Conservation (phyloP, 2,329 filamentous ascomycete genomes). For the Aurifilum marmelostoma region DNA sequence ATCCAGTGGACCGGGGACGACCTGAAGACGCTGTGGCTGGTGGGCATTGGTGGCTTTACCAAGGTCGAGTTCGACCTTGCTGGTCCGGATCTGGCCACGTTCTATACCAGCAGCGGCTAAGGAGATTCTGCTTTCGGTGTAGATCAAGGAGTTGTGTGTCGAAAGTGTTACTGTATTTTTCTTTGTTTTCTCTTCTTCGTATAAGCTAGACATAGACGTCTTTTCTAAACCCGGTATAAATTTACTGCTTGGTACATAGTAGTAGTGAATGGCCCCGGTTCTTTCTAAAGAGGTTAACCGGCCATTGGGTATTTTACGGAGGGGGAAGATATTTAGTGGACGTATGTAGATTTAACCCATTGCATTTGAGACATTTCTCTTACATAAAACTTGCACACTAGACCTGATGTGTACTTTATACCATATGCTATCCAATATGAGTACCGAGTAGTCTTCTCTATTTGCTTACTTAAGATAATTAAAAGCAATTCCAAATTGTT, state of each 20-base stretch:
- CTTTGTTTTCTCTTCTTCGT: background rate
- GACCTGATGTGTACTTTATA: background rate
- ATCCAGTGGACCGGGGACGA: constrained; percentile 2
- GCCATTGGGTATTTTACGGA: background rate
- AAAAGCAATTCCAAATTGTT: background rate
- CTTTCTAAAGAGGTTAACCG: background rate
- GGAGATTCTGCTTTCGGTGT: background rate
- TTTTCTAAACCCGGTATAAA: background rate
- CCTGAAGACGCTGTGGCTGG: background rate
- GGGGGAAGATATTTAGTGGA: too few relatives aligned
- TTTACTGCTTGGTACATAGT: background rate
- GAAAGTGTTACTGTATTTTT: background rate
- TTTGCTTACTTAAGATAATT: background rate
- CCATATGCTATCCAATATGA: background rate
- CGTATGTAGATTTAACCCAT: background rate
- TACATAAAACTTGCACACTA: background rate
- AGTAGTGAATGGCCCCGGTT: too few relatives aligned
- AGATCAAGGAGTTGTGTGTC: background rate
- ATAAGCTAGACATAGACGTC: background rate
- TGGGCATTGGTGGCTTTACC: constrained; percentile 4
- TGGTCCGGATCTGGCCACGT: background rate
- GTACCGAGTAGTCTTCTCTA: background rate
- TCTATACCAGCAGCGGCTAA: background rate
- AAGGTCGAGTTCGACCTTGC: constrained; percentile 3
- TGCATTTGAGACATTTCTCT: background rate